Evolutionary conservation across 306 rosid species (phyloP), one percentile per base, ranked within the genome.

Genomic region (Senna siamea): DNA sequence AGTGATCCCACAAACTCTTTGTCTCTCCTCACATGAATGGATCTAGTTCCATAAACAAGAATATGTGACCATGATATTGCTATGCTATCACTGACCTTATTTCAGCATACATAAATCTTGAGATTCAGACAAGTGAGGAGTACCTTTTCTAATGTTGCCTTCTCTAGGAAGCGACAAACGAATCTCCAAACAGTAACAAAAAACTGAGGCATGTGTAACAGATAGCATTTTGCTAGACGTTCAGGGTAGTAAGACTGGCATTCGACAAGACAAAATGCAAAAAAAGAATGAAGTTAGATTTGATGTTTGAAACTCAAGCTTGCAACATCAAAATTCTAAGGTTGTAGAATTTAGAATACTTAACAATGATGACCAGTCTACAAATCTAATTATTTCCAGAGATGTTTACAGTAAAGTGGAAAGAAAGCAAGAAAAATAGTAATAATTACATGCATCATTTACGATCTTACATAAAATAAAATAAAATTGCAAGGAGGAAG

Each of bases 171-270:
- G 65, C 89, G 84, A 77, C 87, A 94, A 80, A 94, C 86, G 77
- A 94, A 23, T 86, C 83, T 91, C 98, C 98, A 94, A 72, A 94
- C 95, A 40, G 89, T 86, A 47, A 87, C 93, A 50, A 94, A 94
- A 81, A 91, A 94, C 78, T 91, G 67, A 1, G 96, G 97, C 98
- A 91, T 91, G 85, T 84, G 54, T 75, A 94, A 69, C 64, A 94
- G 70, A 81, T 75, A 94, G 53, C 86, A 86, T 76, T 82, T 94
- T 3, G 87, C 86, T 67, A 94, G 80, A 44, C 98, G 96, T 72
- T 94, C 97, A 6, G 98, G 98, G 85, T 94, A 94, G 80, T 94
- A 94, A 66, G 87, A 81, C 99, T 94, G 86, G 63, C 82, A 60
- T 61, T 68, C 55, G 41, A 64, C 37, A 69, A 75, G 41, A 64